Base-by-base conservation (phyloP, 2,329 filamentous ascomycete species). In the Paraconiothyrium sp. region DNA sequence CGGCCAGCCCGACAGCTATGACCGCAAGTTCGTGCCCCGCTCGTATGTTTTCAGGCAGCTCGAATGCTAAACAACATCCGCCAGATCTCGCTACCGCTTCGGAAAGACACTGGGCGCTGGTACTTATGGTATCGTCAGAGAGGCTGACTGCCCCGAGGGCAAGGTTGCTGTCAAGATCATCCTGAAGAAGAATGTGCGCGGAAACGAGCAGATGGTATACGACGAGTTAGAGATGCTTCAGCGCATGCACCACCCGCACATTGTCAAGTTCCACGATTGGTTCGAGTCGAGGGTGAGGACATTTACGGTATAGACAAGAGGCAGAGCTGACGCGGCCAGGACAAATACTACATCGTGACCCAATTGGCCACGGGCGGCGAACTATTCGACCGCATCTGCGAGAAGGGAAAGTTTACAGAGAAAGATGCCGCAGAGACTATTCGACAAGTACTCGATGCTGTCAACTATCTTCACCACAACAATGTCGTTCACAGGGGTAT, bases 321-420 rank as follows among this genome's bases (percentile, higher is more conserved):
- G 24, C 34, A 22, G 46, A 62, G 58, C 71, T 74, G 59, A 73
- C 65, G 14, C 22, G 54, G 32, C 34, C 72, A 97, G 93, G 95
- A 99, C 84, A 99, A 99, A 84, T 99, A 97, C 84, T 99, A 99
- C 80, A 98, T 99, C 71, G 94, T 99, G 72, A 99, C 95, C 35
- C 91, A 99, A 80, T 86, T 99, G 59, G 95, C 95, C 46, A 97
- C 92, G 0, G 95, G 95, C 69, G 95, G 95, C 78, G 95, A 99
- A 82, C 83, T 99, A 66, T 99, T 99, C 80, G 95, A 99, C 76
- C 90, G 96, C 59, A 99, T 99, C 72, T 99, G 95, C 82, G 94
- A 98, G 76, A 92, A 96, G 80, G 96, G 95, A 72, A 97, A 93
- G 78, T 99, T 98, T 82, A 99, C 95, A 14, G 95, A 99, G 79